Base-by-base conservation (phyloP, 805 yeast species). In the Sugiyamaella smithiae region DNA sequence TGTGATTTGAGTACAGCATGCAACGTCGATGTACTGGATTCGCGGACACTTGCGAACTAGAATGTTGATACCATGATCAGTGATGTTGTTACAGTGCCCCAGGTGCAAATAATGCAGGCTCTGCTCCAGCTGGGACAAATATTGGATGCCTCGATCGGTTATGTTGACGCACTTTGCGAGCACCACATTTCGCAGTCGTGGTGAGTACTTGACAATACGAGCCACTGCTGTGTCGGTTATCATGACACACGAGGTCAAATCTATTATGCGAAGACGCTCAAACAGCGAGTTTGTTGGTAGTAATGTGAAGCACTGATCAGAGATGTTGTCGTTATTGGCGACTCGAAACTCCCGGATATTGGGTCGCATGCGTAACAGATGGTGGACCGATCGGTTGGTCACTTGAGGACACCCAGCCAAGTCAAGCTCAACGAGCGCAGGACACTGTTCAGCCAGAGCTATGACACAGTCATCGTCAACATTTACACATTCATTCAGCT, bases 71-170 rank as follows among this genome's bases (percentile, higher is more conserved):
- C 97, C 97, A 53, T 74, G 77, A 68, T 91, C 98, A 1, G 97
- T 91, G 49, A 91, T 85, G 61, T 85, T 80, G 40, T 82, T 77
- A 70, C 99, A 93, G 69, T 91, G 98, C 14, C 98, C 98, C 52
- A 91, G 75, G 69, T 93, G 98, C 44, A 93, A 76, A 58, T 89
- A 88, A 61, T 89, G 97, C 57, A 91, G 72, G 57, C 83, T 82
- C 60, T 85, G 78, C 3, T 91, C 95, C 50, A 93, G 72, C 25
- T 74, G 75, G 5, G 95, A 77, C 53, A 93, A 72, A 14, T 87
- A 80, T 45, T 81, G 72, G 36, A 91, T 69, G 2, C 95, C 81
- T 1, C 82, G 76, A 70, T 91, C 97, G 0, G 97, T 88, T 24
- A 91, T 80, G 60, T 82, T 82, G 61, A 82, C 72, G 71, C 98